phyloP scores from a whole-genome alignment of 768 basidiomycete genomes.

The Macrolepiota albuminosa region DNA sequence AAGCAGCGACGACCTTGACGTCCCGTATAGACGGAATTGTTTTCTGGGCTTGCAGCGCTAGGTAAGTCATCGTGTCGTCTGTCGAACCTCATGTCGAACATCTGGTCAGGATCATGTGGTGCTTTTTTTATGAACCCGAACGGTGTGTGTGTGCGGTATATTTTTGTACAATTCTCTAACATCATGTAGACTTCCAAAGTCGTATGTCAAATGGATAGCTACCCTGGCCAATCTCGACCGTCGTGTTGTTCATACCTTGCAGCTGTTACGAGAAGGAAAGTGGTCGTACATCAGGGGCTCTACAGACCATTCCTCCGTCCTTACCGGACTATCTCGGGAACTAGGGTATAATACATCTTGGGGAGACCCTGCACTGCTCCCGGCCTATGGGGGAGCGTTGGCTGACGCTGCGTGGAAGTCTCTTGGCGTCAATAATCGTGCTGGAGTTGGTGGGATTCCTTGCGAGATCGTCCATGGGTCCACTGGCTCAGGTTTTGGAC shows the following conservation, averaged over 20 bases:
- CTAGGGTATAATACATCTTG: constrained; percentile 57
- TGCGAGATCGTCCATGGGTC: constrained; percentile 70
- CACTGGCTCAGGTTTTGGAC: constrained; percentile 40
- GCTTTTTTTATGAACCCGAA: constrained; percentile 74
- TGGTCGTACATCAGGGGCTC: constrained; percentile 59
- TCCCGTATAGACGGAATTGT: constrained; percentile 60
- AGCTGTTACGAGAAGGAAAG: constrained; percentile 43
- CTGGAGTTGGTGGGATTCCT: constrained; percentile 64
- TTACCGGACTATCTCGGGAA: constrained; percentile 43
- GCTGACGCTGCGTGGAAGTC: constrained; percentile 52
- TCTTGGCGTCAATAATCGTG: constrained; percentile 48
- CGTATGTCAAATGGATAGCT: constrained; percentile 77
- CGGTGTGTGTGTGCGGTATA: constrained; percentile 35
- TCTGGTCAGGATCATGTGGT: constrained; percentile 76
- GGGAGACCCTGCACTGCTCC: constrained; percentile 58
- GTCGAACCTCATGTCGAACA: constrained; percentile 6
- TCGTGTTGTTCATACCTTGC: constrained; percentile 51
- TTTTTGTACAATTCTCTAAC: not conserved
- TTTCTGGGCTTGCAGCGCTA: constrained; percentile 76
- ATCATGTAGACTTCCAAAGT: constrained; percentile 44
- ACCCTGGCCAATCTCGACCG: constrained; percentile 64
- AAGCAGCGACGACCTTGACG: constrained; percentile 25
- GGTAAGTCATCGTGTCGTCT: constrained; percentile 36
- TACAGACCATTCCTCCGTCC: constrained; percentile 31
- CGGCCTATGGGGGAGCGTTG: constrained; percentile 53